phyloP scores from a whole-genome alignment of 1,139 yeast genomes.

The Suhomyces coccinellae region DNA sequence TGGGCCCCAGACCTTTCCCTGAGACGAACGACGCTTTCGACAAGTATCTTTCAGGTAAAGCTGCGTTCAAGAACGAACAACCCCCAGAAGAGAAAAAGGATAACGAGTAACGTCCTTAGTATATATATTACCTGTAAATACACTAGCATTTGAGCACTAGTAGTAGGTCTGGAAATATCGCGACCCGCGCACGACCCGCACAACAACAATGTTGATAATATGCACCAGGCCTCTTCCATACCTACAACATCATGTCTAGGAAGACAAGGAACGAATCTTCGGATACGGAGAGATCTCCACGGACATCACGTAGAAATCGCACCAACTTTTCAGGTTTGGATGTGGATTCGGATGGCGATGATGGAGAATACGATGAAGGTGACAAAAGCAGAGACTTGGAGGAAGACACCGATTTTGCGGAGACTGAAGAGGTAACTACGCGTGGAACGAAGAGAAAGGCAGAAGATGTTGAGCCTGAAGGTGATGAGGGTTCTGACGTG shows the following conservation, averaged over 20 bases:
- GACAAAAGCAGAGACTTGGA: conserved; percentile 11
- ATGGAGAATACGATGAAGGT: conserved; percentile 18
- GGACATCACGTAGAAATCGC: conserved; percentile 22
- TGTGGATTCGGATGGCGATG: conserved; percentile 18
- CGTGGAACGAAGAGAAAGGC: conserved; percentile 20
- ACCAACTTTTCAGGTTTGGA: conserved; percentile 32
- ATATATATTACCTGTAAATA: conserved; percentile 10
- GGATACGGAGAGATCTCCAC: conserved; percentile 18
- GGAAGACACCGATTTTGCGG: conserved; percentile 22
- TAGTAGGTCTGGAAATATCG: not conserved
- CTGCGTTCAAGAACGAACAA: conserved; percentile 37
- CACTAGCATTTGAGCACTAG: not conserved
- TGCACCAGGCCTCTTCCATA: not conserved
- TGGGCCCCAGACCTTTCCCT: conserved; percentile 89
- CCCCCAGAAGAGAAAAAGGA: conserved; percentile 29
- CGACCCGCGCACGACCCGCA: conserved; percentile 7
- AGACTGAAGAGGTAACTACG: conserved; percentile 2
- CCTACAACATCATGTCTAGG: conserved; percentile 8
- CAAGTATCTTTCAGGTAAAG: conserved; percentile 61
- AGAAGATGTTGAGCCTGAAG: conserved; percentile 17
- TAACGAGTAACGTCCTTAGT: conserved; percentile 12
- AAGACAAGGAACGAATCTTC: conserved; percentile 13
- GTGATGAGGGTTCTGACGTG: conserved; percentile 22
- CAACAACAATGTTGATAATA: conserved; percentile 2
- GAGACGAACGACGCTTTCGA: conserved; percentile 93